These are phyloP conservation scores for Spinacia oleracea DNA, from an alignment of 179 eudicot species.

Conservation along the genomic window DNA sequence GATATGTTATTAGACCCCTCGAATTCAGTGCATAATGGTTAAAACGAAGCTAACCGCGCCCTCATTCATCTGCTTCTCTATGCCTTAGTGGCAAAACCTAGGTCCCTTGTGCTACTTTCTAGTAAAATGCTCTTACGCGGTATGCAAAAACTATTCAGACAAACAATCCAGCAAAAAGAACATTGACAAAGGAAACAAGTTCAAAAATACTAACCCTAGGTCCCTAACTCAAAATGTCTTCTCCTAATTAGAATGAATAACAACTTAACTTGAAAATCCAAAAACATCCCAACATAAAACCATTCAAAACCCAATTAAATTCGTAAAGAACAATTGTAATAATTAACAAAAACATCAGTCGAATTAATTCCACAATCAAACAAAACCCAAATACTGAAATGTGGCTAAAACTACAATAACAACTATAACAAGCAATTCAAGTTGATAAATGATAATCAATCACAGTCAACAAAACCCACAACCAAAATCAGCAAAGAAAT, in stretches of 20 bases:
- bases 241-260: neutral
- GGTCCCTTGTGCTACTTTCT: neutral
- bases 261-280: neutral
- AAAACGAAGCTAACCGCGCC: neutral
- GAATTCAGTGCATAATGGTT: neutral
- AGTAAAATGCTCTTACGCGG: too few relatives aligned
- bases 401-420: neutral
- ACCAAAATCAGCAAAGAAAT: neutral
- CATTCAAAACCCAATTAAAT: neutral
- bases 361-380: neutral
- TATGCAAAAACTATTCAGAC: neutral
- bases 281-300: constrained; percentile 3
- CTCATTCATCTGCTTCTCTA: neutral
- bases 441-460: constrained; percentile 11
- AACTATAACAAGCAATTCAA: neutral
- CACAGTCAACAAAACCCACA: constrained; percentile 6
- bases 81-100: neutral
- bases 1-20: neutral
- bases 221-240: neutral
- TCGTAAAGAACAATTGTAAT: neutral
- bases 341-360: too few relatives aligned
- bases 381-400: constrained; percentile 8
- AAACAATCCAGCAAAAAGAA: neutral
- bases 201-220: neutral
- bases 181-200: neutral